Evolutionary conservation across 1,284 basidiomycete genomes (phyloP).

Genomic region (Anthracocystis setariae): DNA sequence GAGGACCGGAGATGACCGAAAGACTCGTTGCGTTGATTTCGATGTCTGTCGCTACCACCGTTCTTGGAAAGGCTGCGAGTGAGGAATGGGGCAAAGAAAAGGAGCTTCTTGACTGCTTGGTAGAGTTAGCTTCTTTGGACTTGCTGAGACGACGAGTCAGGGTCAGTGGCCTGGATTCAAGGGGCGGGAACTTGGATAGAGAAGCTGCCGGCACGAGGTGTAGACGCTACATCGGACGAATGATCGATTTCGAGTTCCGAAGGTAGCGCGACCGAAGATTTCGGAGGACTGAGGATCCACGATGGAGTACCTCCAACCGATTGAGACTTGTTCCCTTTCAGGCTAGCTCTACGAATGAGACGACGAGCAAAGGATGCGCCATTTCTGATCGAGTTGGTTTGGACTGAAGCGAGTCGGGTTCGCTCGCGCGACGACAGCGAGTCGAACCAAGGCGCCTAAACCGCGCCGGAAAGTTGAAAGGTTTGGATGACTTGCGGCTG

Average conservation of each 20-base stretch:
- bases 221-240: slow-evolving; percentile 2
- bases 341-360: slow-evolving; percentile 42
- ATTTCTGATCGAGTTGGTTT: slow-evolving; percentile 5
- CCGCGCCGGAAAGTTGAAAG: slow-evolving; percentile 37
- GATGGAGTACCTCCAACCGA: slow-evolving; percentile 21
- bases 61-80: slow-evolving; percentile 25
- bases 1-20: slow-evolving; percentile 34
- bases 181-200: slow-evolving; percentile 13
- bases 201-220: slow-evolving; percentile 19
- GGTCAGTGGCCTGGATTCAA: slow-evolving; percentile 12
- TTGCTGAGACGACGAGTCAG: slow-evolving; percentile 31
- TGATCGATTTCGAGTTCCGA: slow-evolving; percentile 24
- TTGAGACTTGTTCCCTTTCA: slow-evolving; percentile 42
- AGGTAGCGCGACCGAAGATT: slow-evolving; percentile 19
- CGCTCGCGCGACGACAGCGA: slow-evolving; percentile 16
- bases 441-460: slow-evolving; percentile 31
- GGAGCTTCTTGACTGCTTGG: slow-evolving; percentile 13
- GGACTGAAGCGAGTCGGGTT: slow-evolving; percentile 9
- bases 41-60: slow-evolving; percentile 1
- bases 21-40: slow-evolving; percentile 22
- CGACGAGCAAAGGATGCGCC: slow-evolving; percentile 34
- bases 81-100: slow-evolving; percentile 47
- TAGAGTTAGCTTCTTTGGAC: slow-evolving; percentile 20
- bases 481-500: slow-evolving; percentile 25
- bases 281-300: slow-evolving; percentile 3